Evolutionary conservation across 1,139 yeast genomes (phyloP).

Genomic region (Geotrichum reessii): DNA sequence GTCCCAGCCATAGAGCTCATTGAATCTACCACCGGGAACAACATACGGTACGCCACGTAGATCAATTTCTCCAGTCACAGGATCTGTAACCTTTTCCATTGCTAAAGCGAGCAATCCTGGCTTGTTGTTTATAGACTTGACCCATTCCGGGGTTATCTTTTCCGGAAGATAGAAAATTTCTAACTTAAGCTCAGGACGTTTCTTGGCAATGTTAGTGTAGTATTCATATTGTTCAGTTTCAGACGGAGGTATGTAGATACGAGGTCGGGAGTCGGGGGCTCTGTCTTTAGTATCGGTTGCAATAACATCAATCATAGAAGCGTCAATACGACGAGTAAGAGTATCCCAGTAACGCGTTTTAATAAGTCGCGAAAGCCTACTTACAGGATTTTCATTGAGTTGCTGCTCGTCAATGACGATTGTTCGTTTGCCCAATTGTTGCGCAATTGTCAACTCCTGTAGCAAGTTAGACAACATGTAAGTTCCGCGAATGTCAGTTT

Average conservation of each 20-base stretch:
- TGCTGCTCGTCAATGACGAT: conserved; percentile 78
- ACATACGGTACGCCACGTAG: conserved; percentile 76
- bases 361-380: conserved; percentile 67
- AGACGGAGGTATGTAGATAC: conserved; percentile 71
- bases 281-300: conserved; percentile 74
- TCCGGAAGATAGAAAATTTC: conserved; percentile 69
- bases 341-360: conserved; percentile 75
- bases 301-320: conserved; percentile 56
- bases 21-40: conserved; percentile 96
- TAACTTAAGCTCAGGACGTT: conserved; percentile 53
- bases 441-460: conserved; percentile 86
- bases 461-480: conserved; percentile 83
- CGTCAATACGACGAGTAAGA: conserved; percentile 67
- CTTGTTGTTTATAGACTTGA: conserved; percentile 66
- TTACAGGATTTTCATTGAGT: conserved; percentile 82
- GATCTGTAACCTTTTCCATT: conserved; percentile 44
- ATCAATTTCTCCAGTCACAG: conserved; percentile 41
- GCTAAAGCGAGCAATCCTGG: conserved; percentile 89
- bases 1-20: conserved; percentile 97
- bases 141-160: conserved; percentile 59
- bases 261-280: conserved; percentile 54
- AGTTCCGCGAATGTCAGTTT: conserved; percentile 75
- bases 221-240: conserved; percentile 71
- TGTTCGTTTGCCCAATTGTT: conserved; percentile 69
- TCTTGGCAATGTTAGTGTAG: conserved; percentile 50